phyloP scores from a whole-genome alignment of 2,329 filamentous ascomycete species.

The Calonectria leucothoes region DNA sequence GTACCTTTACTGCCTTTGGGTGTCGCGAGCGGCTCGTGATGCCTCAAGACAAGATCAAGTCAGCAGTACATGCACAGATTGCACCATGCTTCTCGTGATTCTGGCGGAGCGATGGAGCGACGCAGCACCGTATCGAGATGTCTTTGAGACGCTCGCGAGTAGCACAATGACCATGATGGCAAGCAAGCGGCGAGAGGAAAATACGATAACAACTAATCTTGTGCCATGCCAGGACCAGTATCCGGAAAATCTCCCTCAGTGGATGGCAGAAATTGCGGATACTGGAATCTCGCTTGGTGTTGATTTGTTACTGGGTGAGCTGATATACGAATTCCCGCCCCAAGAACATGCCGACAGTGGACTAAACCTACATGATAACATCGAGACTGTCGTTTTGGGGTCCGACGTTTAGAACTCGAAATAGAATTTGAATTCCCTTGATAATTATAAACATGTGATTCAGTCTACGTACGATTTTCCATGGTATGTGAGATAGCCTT shows the following conservation, averaged over 20 bases:
- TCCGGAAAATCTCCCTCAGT: conserved; percentile 1
- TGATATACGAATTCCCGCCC: not conserved
- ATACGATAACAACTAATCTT: not conserved
- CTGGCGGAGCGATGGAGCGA: conserved; percentile 46
- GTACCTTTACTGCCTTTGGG: conserved; percentile 47
- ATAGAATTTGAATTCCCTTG: not conserved
- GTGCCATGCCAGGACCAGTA: not conserved
- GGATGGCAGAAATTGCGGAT: conserved; percentile 24
- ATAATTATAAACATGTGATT: no score
- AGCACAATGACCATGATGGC: conserved; percentile 38
- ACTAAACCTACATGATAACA: no score
- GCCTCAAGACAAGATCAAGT: conserved; percentile 21
- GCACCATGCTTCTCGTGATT: conserved; percentile 45
- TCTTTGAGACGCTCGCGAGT: conserved; percentile 45
- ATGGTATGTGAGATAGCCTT: no score
- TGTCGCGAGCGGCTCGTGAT: conserved; percentile 26
- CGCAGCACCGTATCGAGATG: conserved; percentile 47
- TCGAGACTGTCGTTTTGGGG: not conserved
- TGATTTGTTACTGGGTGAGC: not conserved
- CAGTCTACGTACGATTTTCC: no score
- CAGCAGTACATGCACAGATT: conserved; percentile 44
- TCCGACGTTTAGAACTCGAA: not conserved
- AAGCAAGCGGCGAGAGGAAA: not conserved
- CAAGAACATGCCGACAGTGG: not conserved
- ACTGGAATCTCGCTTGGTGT: conserved; percentile 11